Conservation (phyloP, 345 rosid species). For the Rubroshorea leprosula region DNA sequence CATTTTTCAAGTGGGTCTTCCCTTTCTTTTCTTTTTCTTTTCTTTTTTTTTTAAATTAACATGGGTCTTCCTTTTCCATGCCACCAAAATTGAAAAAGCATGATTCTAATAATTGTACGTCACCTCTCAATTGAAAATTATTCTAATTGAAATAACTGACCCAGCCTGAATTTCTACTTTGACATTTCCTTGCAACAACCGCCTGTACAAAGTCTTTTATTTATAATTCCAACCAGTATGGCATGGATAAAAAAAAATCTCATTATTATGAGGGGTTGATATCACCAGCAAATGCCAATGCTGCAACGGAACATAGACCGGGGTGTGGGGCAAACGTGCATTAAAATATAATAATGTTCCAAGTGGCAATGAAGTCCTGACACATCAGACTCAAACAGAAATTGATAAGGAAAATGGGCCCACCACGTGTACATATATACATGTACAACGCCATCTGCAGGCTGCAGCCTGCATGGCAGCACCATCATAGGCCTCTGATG, state of each 20-base stretch:
- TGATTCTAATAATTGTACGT: not conserved
- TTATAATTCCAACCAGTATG: too few relatives aligned
- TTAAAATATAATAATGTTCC: constrained; percentile 8
- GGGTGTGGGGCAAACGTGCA: not conserved
- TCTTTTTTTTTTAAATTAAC: too few relatives aligned
- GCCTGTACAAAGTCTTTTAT: too few relatives aligned
- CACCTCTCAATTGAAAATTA: constrained; percentile 5
- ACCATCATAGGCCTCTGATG: not conserved
- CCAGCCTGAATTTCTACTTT: too few relatives aligned
- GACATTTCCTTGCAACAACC: too few relatives aligned
- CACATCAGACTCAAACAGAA: constrained; percentile 13
- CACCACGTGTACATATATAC: constrained; percentile 26
- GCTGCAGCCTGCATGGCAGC: not conserved
- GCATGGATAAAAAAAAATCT: too few relatives aligned
- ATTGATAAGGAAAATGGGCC: constrained; percentile 5
- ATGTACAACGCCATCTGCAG: not conserved
- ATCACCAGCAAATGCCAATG: not conserved
- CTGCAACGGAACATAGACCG: too few relatives aligned
- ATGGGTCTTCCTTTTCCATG: not conserved
- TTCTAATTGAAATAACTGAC: too few relatives aligned
- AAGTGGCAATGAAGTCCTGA: constrained; percentile 15
- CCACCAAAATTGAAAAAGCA: not conserved
- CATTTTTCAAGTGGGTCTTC: constrained; percentile 5
- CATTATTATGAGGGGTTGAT: not conserved
- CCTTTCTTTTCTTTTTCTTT: too few relatives aligned